Base-by-base conservation (phyloP, 176 grass and related monocot genomes). In the Puya raimondii region DNA sequence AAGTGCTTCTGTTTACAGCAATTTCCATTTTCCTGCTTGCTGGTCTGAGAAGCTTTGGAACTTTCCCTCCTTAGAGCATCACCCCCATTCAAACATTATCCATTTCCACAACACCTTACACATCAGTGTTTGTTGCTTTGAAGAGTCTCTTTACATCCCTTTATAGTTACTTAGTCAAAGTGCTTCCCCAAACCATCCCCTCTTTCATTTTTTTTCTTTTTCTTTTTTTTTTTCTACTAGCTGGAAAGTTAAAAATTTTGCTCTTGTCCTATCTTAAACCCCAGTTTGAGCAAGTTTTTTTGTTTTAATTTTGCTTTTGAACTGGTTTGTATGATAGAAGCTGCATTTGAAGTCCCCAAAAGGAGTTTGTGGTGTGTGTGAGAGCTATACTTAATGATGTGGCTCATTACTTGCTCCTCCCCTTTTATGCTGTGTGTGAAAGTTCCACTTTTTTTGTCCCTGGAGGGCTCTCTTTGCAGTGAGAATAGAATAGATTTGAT, bases 361-460 rank as follows among this genome's bases (percentile, higher is more conserved):
- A 74, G 65, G 70, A 65, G n/a, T 63, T 63, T 69, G 67, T 79
- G 71, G 52, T 52, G 74, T 66, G 23, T 79, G 63, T 0, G 76
- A 63, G 73, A 68, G 25, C 1, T 26, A 26, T 78, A 65, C 73
- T 81, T 81, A 81, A 79, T 87, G 75, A 84, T 81, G 79, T 75
- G 63, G 67, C 47, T 76, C 72, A 79, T 72, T 81, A 72, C 71
- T 10, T 72, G 47, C 73, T 57, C 63, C 50, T 57, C 65, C 13
- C 76, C 88, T 26, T 91, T 87, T 85, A 79, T 80, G 70, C 79
- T 76, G 68, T 79, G 79, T 42, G 70, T 91, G 75, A 88, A 91
- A 91, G 88, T 72, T 74, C 64, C 63, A 71, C 82, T 88, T 88
- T 87, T 42, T 79, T 80, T 51, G 72, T 59, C 54, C 77, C 25